These are phyloP conservation scores for Candida xyloterini DNA, from an alignment of 805 yeast genomes.

Conservation along the genomic window DNA sequence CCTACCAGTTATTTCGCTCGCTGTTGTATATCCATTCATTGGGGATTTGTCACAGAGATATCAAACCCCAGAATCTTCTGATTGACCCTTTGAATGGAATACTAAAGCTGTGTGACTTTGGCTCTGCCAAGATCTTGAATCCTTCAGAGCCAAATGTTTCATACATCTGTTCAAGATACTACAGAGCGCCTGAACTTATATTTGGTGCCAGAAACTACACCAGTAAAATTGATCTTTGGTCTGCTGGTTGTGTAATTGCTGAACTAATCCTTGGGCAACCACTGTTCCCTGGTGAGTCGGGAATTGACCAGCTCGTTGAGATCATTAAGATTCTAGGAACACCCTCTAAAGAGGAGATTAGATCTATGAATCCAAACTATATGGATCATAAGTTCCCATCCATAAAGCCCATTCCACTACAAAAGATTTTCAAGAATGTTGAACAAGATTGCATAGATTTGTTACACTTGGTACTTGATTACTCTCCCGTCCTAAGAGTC, in stretches of 20 bases:
- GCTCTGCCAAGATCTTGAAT: conserved; percentile 86
- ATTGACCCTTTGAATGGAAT: conserved; percentile 84
- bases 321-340: conserved; percentile 95
- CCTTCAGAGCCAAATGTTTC: conserved; percentile 94
- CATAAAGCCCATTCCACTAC: conserved; percentile 73
- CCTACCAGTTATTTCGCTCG: conserved; percentile 74
- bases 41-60: conserved; percentile 88
- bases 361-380: conserved; percentile 93
- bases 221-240: conserved; percentile 96
- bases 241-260: conserved; percentile 98
- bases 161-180: conserved; percentile 93
- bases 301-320: conserved; percentile 95
- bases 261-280: conserved; percentile 95
- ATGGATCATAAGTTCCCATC: conserved; percentile 95
- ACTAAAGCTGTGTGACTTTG: conserved; percentile 93
- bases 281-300: conserved; percentile 95
- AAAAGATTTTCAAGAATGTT: conserved; percentile 60
- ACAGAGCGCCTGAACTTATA: conserved; percentile 95
- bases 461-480: conserved; percentile 55
- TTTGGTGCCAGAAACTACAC: conserved; percentile 97
- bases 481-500: conserved; percentile 65
- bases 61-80: conserved; percentile 84
- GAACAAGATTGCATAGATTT: conserved; percentile 53
- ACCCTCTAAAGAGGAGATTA: conserved; percentile 87
- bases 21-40: conserved; percentile 72